Percentiles rank a stretch among this genome's conserved stretches.
These are phyloP conservation scores for Ustilago nuda DNA, from an alignment of 1,284 basidiomycete species.

Conservation along the genomic window DNA sequence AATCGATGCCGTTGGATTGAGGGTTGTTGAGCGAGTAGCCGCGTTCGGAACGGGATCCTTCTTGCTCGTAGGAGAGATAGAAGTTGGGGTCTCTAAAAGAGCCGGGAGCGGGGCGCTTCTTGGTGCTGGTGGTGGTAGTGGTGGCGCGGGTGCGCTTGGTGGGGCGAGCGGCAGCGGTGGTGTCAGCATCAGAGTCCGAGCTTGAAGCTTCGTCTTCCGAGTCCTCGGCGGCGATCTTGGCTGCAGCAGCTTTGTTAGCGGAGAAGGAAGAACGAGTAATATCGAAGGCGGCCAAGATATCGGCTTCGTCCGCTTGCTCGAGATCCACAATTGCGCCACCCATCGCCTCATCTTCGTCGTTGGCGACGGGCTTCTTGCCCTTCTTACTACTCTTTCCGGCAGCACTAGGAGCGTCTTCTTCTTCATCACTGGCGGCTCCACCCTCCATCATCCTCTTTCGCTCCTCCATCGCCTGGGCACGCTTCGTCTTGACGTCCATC, in stretches of 20 bases:
- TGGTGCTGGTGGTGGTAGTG: slow-evolving; percentile 5
- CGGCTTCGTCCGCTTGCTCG: slow-evolving; percentile 74
- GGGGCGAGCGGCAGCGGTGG: slow-evolving; percentile 70
- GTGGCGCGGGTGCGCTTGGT: slow-evolving; percentile 23
- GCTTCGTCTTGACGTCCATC: slow-evolving; percentile 74
- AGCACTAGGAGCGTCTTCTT: slow-evolving; percentile 12
- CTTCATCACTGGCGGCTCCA: slow-evolving; percentile 10
- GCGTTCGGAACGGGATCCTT: slow-evolving; percentile 85
- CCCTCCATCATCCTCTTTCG: slow-evolving; percentile 63
- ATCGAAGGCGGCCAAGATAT: slow-evolving; percentile 53
- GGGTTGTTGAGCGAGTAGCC: slow-evolving; percentile 71
- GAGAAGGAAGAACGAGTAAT: slow-evolving; percentile 10
- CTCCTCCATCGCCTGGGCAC: slow-evolving; percentile 64
- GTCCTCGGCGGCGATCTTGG: slow-evolving; percentile 1
- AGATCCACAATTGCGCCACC: slow-evolving; percentile 70
- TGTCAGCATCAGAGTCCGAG: slow-evolving; percentile 62
- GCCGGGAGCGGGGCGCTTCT: slow-evolving; percentile 39
- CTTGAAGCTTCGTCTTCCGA: background rate
- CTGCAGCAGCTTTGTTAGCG: slow-evolving; percentile 7
- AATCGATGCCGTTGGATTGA: slow-evolving; percentile 75
- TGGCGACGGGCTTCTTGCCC: slow-evolving; percentile 39
- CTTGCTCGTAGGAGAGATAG: slow-evolving; percentile 91
- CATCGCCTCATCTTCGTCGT: slow-evolving; percentile 43
- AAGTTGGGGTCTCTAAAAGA: slow-evolving; percentile 84
- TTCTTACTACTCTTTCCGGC: slow-evolving; percentile 16